These are phyloP conservation scores for Elsinoe arachidis DNA, from an alignment of 2,329 filamentous ascomycete genomes.

Conservation along the genomic window DNA sequence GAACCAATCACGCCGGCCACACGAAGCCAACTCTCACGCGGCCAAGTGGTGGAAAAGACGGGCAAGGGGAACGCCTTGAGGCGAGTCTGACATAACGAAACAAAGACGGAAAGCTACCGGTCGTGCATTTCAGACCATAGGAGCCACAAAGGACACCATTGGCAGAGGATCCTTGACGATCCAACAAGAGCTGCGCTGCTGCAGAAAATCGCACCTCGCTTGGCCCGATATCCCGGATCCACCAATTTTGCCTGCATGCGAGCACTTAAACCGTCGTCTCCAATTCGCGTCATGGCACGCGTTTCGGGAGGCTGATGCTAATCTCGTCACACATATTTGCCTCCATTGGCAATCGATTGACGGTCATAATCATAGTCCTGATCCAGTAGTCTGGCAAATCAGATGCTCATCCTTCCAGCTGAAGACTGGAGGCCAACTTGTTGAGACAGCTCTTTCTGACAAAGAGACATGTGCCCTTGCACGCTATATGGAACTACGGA, in stretches of 20 bases:
- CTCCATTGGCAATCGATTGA: slow-evolving; percentile 6
- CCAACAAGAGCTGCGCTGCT: neutral
- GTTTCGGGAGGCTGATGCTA: slow-evolving; percentile 5
- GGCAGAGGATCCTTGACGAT: slow-evolving; percentile 10
- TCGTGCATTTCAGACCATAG: neutral
- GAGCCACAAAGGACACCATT: neutral
- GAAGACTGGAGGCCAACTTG: neutral
- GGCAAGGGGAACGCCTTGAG: slow-evolving; percentile 10
- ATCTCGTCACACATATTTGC: slow-evolving; percentile 4
- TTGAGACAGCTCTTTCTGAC: neutral
- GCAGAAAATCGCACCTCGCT: slow-evolving; percentile 1
- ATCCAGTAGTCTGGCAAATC: too few relatives aligned
- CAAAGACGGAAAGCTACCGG: slow-evolving; percentile 3
- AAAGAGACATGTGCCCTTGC: slow-evolving; percentile 13
- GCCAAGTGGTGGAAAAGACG: slow-evolving; percentile 7
- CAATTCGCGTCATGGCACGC: slow-evolving; percentile 9
- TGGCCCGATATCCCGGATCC: slow-evolving; percentile 11
- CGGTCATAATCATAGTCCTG: neutral
- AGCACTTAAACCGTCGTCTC: slow-evolving; percentile 5
- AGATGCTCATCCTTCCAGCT: neutral
- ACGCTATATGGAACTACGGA: slow-evolving; percentile 9
- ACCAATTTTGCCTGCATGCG: slow-evolving; percentile 2
- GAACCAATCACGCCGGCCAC: neutral
- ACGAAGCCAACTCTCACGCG: slow-evolving; percentile 8
- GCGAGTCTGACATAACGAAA: neutral